phyloP scores from a whole-genome alignment of 108 stramenopile species.

The Cyclostephanos invisitatus region DNA sequence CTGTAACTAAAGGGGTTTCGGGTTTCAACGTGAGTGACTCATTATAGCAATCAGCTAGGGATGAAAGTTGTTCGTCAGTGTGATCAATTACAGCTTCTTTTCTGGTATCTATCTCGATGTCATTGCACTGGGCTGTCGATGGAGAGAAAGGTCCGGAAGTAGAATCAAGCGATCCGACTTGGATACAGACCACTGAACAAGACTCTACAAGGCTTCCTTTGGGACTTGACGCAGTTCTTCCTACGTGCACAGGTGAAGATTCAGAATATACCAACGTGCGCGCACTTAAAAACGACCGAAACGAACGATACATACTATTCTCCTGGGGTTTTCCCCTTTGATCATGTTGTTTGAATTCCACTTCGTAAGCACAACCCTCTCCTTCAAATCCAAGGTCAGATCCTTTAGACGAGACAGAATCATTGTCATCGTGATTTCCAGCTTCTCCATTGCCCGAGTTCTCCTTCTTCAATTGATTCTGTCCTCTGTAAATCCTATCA shows the following conservation, averaged over 20 bases:
- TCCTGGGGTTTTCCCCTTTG: background rate
- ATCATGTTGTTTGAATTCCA: slow-evolving; percentile 4
- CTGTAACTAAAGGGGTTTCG: slow-evolving; percentile 8
- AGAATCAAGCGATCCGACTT: background rate
- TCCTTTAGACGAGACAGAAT: slow-evolving; percentile 20
- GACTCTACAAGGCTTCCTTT: background rate
- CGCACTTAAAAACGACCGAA: background rate
- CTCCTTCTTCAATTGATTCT: slow-evolving; percentile 41
- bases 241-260: background rate
- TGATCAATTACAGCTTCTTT: background rate
- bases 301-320: background rate
- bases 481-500: slow-evolving; percentile 37
- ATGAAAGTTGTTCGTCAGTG: background rate
- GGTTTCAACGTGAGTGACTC: background rate
- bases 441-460: slow-evolving; percentile 21
- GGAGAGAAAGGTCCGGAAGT: background rate
- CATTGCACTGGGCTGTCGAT: background rate
- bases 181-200: background rate
- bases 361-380: slow-evolving; percentile 11
- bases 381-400: background rate
- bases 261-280: background rate
- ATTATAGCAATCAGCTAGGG: background rate
- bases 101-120: background rate
- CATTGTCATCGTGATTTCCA: slow-evolving; percentile 18
- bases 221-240: background rate